A percentile compares a stretch with the other conserved stretches of the same genome.
These are phyloP conservation scores for Diaporthe sp. DNA, from an alignment of 2,329 filamentous ascomycete species.

Conservation along the genomic window DNA sequence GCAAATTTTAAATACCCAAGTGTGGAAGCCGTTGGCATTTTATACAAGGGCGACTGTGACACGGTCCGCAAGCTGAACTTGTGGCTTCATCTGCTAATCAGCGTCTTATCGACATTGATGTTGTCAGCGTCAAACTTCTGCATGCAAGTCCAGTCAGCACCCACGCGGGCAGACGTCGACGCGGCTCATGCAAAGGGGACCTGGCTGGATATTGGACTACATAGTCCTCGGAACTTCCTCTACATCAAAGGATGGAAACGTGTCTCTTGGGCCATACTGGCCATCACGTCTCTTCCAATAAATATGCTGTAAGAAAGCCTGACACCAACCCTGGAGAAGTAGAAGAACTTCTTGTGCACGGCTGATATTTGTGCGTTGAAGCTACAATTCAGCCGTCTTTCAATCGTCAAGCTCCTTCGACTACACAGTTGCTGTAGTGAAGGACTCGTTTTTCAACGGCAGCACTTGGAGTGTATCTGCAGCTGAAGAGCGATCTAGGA, in stretches of 20 bases:
- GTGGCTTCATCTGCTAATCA: conserved; percentile 49
- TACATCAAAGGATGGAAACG: conserved; percentile 30
- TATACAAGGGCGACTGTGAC: conserved; percentile 46
- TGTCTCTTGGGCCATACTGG: conserved; percentile 33
- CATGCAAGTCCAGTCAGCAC: conserved; percentile 52
- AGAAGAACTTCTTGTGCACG: too few relatives aligned
- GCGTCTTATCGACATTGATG: conserved; percentile 47
- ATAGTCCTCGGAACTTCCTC: conserved; percentile 36
- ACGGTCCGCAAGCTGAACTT: conserved; percentile 34
- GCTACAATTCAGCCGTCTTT: conserved; percentile 40
- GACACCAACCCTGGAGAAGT: too few relatives aligned
- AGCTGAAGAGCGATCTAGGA: conserved; percentile 7
- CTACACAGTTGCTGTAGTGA: conserved; percentile 36
- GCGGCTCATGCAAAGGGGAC: conserved; percentile 30
- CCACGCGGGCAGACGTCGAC: conserved; percentile 49
- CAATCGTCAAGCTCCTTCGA: conserved; percentile 36
- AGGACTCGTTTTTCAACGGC: conserved; percentile 12
- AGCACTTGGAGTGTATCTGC: neutral
- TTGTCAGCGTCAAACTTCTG: conserved; percentile 52
- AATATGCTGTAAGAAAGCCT: conserved; percentile 36
- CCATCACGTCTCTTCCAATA: conserved; percentile 39
- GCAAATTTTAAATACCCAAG: conserved; percentile 37
- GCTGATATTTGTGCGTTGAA: neutral
- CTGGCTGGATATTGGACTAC: conserved; percentile 40
- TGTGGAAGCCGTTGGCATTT: conserved; percentile 43